Base-by-base conservation (phyloP, 2,329 filamentous ascomycete genomes). In the Fusarium paranaense region DNA sequence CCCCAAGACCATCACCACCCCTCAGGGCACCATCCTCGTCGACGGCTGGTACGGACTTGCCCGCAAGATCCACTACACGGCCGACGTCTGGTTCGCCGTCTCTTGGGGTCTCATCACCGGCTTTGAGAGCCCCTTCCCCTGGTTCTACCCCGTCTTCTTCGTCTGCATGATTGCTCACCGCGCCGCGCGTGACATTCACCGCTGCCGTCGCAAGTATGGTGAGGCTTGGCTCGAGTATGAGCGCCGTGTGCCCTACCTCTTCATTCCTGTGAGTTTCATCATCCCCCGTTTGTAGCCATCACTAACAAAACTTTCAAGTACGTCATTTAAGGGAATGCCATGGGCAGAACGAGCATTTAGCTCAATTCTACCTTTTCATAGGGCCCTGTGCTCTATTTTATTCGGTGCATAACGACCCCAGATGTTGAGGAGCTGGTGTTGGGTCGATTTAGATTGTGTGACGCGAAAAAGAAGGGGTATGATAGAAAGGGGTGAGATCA, bases 141-240 rank as follows among this genome's bases (percentile, higher is more conserved):
- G 94, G 94, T 97, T 97, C 83, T 97, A 97, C 80, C 93, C 94
- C 0, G 82, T 94, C 54, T 97, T 97, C 87, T 97, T 97, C 82
- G 86, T 86, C 38, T 85, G 85, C 75, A 97, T 97, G 94, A 97
- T 97, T 79, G 86, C 91, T 4, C 95, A 97, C 83, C 92, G 94
- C 67, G 93, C 94, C 13, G 84, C 85, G 62, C 89, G 95, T 73
- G 95, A 97, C 81, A 94, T 96, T 72, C 87, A 92, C 79, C 89
- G 92, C 73, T 97, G 95, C 83, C 90, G 90, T 71, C 87, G 86
- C 79, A 95, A 94, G 87, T 97, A 97, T 83, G 94, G 94, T 5
- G 91, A 94, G 71, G 91, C 92, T 33, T 97, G 94, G 94, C 84
- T 87, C 30, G 91, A 95, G 85, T 97, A 97, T 80, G 92, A 94